Evolutionary conservation across 768 basidiomycete species (phyloP).

Genomic region (Daedaleopsis sinensis): DNA sequence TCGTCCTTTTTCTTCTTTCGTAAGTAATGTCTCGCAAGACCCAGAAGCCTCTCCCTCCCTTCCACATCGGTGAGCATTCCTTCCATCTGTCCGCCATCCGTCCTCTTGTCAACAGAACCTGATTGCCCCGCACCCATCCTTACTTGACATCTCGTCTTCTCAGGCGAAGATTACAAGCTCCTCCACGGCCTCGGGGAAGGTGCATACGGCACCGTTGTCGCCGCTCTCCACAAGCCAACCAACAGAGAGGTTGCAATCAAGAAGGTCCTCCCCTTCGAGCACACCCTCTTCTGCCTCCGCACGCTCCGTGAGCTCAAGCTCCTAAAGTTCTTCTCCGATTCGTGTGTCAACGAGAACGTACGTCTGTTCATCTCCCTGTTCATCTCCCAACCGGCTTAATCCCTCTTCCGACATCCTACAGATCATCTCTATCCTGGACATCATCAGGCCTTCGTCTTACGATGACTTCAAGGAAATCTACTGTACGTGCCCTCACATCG

Average conservation of each 20-base stretch:
- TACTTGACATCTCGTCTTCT: background rate
- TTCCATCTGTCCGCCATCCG: background rate
- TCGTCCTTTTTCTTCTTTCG: constrained; percentile 23
- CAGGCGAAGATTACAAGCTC: constrained; percentile 75
- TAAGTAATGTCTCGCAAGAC: constrained; percentile 57
- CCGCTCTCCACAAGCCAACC: constrained; percentile 82
- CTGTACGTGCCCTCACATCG: constrained; percentile 44
- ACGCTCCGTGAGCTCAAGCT: constrained; percentile 93
- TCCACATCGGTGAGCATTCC: constrained; percentile 59
- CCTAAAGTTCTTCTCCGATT: constrained; percentile 80
- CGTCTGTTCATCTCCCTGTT: constrained; percentile 17
- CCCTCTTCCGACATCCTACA: constrained; percentile 32
- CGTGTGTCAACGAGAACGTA: constrained; percentile 82
- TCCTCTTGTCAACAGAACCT: background rate
- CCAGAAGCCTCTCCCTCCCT: constrained; percentile 70
- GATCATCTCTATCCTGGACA: constrained; percentile 93
- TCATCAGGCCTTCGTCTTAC: constrained; percentile 76
- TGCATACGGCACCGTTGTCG: constrained; percentile 89
- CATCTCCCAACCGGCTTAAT: background rate
- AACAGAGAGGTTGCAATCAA: constrained; percentile 92
- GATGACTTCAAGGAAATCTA: constrained; percentile 88
- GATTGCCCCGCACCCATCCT: background rate
- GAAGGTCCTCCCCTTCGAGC: constrained; percentile 94
- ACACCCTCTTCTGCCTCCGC: constrained; percentile 86
- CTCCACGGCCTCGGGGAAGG: constrained; percentile 81